phyloP scores from a whole-genome alignment of 2,329 filamentous ascomycete genomes.

The Rhinocladiella mackenziei region DNA sequence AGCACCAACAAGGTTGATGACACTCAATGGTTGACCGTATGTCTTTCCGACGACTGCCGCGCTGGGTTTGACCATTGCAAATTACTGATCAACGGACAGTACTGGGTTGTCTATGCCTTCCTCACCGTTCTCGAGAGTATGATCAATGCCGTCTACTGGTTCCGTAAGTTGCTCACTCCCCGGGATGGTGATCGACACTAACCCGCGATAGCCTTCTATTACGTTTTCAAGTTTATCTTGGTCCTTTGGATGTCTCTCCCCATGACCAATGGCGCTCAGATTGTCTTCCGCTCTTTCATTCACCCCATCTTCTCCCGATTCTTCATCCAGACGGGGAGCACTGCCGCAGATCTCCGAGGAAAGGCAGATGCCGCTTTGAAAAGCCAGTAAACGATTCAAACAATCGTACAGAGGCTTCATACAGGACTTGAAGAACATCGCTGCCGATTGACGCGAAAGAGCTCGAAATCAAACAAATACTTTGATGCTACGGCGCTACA shows the following conservation, averaged over 20 bases:
- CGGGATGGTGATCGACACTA: slow-evolving; percentile 21
- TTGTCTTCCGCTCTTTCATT: slow-evolving; percentile 95
- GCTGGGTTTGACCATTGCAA: neutral
- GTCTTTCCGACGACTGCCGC: slow-evolving; percentile 23
- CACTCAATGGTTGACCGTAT: slow-evolving; percentile 63
- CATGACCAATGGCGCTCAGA: slow-evolving; percentile 90
- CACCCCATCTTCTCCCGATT: slow-evolving; percentile 88
- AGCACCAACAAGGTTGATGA: slow-evolving; percentile 58
- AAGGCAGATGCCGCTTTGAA: slow-evolving; percentile 70
- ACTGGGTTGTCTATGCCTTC: slow-evolving; percentile 66
- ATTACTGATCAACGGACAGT: slow-evolving; percentile 42
- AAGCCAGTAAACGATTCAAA: slow-evolving; percentile 49
- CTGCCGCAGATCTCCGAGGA: slow-evolving; percentile 80
- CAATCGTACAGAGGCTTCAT: slow-evolving; percentile 15
- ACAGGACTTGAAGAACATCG: slow-evolving; percentile 17
- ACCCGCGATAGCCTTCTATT: slow-evolving; percentile 73
- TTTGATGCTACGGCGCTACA: neutral
- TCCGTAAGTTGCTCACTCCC: slow-evolving; percentile 44
- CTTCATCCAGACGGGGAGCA: slow-evolving; percentile 68
- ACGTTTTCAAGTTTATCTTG: slow-evolving; percentile 98
- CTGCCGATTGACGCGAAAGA: slow-evolving; percentile 19
- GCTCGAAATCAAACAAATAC: slow-evolving; percentile 9
- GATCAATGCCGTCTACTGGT: slow-evolving; percentile 66
- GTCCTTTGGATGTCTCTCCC: slow-evolving; percentile 97
- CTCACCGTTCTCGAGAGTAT: slow-evolving; percentile 63